Percentiles rank a stretch among this genome's conserved stretches.
Evolutionary conservation across 2,329 filamentous ascomycete species (phyloP).

Genomic region (Xylariaceae sp.): DNA sequence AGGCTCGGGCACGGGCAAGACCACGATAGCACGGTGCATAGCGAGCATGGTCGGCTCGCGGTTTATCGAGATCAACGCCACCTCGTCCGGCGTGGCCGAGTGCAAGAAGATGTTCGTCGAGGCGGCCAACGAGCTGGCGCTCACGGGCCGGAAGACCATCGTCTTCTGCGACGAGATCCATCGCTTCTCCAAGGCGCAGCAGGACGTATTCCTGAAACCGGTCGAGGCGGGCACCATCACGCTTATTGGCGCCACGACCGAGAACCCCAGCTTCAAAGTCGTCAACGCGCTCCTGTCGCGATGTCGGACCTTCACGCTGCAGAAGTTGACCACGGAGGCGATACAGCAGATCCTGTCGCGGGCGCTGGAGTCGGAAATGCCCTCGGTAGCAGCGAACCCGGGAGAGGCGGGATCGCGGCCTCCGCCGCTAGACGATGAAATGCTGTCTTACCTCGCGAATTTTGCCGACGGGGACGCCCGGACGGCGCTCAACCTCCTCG

Average conservation of each 20-base stretch:
- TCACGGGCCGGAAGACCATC: slow-evolving; percentile 88
- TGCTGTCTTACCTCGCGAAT: slow-evolving; percentile 74
- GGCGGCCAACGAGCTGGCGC: slow-evolving; percentile 68
- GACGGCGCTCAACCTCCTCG: slow-evolving; percentile 86
- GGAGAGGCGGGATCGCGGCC: slow-evolving; percentile 32
- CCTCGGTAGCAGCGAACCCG: slow-evolving; percentile 23
- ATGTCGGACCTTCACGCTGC: slow-evolving; percentile 84
- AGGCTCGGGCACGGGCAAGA: slow-evolving; percentile 75
- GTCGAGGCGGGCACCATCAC: slow-evolving; percentile 89
- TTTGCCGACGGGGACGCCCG: slow-evolving; percentile 92
- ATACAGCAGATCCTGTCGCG: slow-evolving; percentile 68
- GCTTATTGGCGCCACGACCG: slow-evolving; percentile 90
- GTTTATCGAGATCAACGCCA: slow-evolving; percentile 95
- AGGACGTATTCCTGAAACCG: slow-evolving; percentile 89
- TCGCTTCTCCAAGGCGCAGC: slow-evolving; percentile 83
- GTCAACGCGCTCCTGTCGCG: slow-evolving; percentile 81
- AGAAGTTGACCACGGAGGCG: slow-evolving; percentile 67
- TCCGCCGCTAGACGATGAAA: slow-evolving; percentile 66
- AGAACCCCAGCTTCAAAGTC: slow-evolving; percentile 94
- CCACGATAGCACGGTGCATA: slow-evolving; percentile 87
- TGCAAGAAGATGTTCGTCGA: slow-evolving; percentile 89
- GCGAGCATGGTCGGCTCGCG: slow-evolving; percentile 74
- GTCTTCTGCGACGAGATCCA: slow-evolving; percentile 98
- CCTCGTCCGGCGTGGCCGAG: slow-evolving; percentile 78
- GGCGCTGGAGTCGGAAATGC: slow-evolving; percentile 61